These are phyloP conservation scores for Sclerospora graminicola DNA, from an alignment of 352 stramenopile species.

Conservation along the genomic window DNA sequence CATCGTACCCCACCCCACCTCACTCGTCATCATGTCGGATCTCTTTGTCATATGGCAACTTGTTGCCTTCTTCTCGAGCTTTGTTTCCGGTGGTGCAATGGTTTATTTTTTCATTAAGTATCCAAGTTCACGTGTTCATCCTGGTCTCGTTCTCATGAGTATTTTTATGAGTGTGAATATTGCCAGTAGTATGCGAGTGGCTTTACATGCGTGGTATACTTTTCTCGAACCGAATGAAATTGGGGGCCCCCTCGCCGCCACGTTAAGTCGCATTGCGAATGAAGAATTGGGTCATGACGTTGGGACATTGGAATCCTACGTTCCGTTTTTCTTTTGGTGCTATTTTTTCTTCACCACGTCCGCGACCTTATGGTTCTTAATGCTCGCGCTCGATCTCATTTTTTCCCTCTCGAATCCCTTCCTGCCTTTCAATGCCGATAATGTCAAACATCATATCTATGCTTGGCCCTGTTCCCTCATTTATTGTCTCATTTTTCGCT, in stretches of 20 bases:
- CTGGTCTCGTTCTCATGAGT: slow-evolving; percentile 63
- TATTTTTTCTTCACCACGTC: slow-evolving; percentile 77
- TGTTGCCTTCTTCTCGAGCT: slow-evolving; percentile 41
- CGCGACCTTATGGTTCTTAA: slow-evolving; percentile 76
- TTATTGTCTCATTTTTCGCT: slow-evolving; percentile 65
- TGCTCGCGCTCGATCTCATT: slow-evolving; percentile 78
- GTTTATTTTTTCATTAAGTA: slow-evolving; percentile 67
- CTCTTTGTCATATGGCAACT: slow-evolving; percentile 73
- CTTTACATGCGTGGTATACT: slow-evolving; percentile 42
- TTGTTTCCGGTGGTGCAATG: slow-evolving; percentile 45
- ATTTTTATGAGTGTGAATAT: slow-evolving; percentile 65
- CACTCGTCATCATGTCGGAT: slow-evolving; percentile 23
- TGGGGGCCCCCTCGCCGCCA: slow-evolving; percentile 23
- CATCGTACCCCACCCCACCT: no score
- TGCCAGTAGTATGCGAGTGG: slow-evolving; percentile 55
- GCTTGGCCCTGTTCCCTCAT: slow-evolving; percentile 62
- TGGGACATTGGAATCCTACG: slow-evolving; percentile 30
- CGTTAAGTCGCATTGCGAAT: slow-evolving; percentile 56
- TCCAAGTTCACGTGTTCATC: slow-evolving; percentile 45
- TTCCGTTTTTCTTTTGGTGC: slow-evolving; percentile 75
- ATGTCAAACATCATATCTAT: slow-evolving; percentile 73
- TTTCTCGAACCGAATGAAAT: slow-evolving; percentile 7
- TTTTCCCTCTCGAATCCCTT: slow-evolving; percentile 84
- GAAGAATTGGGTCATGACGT: slow-evolving; percentile 26
- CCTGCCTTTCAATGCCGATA: slow-evolving; percentile 78